Evolutionary conservation across 768 basidiomycete species (phyloP), one percentile per base, ranked within the genome.

Genomic region (Lyophyllum semitale): DNA sequence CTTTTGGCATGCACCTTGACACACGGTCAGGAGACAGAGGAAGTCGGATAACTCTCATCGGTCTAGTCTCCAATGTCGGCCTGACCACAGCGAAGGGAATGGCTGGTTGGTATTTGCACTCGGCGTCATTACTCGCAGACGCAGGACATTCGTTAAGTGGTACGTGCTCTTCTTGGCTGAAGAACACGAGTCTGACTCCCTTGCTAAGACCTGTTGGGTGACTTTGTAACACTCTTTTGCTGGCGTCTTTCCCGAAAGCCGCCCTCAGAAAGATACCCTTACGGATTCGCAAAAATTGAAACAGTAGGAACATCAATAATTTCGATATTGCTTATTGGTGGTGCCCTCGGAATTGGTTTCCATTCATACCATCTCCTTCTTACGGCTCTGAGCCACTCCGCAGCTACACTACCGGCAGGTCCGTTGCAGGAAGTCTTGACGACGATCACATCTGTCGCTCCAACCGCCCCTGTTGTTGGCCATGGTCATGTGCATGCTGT

Each of bases 271-370:
- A 75, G 72, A 59, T 98, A 93, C 68, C 94, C 94, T 1, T 95
- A 88, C 58, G 92, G 93, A 15, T 90, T 92, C 63, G 89, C 89
- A 59, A 98, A 98, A 72, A 96, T 94, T 61, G 96, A 99, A 72
- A 95, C 94, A 4, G 77, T 98, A 22, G 96, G 96, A 44, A 96
- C 95, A n/a, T 84, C 91, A 2, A 84, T 89, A 33, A 88, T 97
- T 44, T 91, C 94, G 1, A 73, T 97, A 46, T 81, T 98, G 29
- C 83, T 99, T 56, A 84, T 94, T 53, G 87, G 87, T 4, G 92
- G 91, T 52, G 89, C 90, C 2, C 76, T 90, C 17, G 91, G 89
- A 51, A 89, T 95, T 49, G 93, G 93, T 9, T 81, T 95, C 61
- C 95, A 98, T 75, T 95, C 94, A 2, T 94, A 91, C 63, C 79